Evolutionary conservation across 2,329 filamentous ascomycete genomes (phyloP).

Genomic region (Eurotiales sp.): DNA sequence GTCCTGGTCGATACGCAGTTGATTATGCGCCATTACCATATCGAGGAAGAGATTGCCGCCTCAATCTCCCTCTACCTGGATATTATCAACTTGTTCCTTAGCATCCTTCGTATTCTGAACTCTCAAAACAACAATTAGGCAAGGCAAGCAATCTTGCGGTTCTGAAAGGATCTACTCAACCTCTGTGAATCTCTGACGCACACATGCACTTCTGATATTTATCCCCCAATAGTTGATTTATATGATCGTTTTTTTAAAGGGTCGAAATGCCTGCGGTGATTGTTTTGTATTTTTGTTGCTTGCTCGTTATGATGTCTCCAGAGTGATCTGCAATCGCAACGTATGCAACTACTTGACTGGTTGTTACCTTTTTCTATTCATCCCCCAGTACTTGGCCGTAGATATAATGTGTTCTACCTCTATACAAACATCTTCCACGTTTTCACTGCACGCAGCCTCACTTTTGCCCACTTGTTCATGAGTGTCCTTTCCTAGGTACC

Average conservation of each 20-base stretch:
- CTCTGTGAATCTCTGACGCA: no score
- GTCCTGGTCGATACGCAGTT: conserved; percentile 96
- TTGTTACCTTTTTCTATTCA: background rate
- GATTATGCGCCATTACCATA: conserved; percentile 91
- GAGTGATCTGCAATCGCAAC: background rate
- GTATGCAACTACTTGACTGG: background rate
- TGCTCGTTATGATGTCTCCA: background rate
- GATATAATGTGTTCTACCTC: background rate
- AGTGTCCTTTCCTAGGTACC: no score
- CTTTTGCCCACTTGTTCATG: background rate
- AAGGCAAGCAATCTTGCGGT: background rate
- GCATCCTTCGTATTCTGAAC: conserved; percentile 93
- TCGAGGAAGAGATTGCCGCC: conserved; percentile 96
- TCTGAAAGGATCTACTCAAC: no score
- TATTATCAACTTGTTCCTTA: conserved; percentile 94
- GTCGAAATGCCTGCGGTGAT: background rate
- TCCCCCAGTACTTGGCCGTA: background rate
- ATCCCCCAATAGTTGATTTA: background rate
- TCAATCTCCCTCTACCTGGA: conserved; percentile 94
- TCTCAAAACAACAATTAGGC: conserved; percentile 86
- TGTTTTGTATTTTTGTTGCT: background rate
- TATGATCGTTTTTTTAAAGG: background rate
- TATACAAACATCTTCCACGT: background rate
- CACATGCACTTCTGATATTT: background rate
- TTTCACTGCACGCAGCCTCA: background rate